These are phyloP conservation scores for Henckelia pumila DNA, from an alignment of 257 asterid genomes.

Conservation along the genomic window DNA sequence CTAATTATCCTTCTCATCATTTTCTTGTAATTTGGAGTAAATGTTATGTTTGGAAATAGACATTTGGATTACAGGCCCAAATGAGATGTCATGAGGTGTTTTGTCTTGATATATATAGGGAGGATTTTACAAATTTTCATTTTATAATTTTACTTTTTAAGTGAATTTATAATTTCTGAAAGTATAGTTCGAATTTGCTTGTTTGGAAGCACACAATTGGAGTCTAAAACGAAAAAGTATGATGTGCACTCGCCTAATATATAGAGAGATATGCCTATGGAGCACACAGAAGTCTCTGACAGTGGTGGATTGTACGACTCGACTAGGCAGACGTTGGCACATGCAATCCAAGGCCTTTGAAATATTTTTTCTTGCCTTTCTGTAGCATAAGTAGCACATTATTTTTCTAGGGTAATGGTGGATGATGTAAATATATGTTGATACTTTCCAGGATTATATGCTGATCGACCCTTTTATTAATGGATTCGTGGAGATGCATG, in stretches of 20 bases:
- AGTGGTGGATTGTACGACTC: neutral
- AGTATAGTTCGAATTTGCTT: too few relatives aligned
- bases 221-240: neutral
- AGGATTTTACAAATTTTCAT: too few relatives aligned
- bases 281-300: neutral
- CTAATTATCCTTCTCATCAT: neutral
- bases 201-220: neutral
- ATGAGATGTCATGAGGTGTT: neutral
- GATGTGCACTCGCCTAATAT: neutral
- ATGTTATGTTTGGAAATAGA: neutral
- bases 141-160: neutral
- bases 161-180: neutral
- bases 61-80: neutral
- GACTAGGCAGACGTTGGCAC: neutral
- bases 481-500: slow-evolving; percentile 62
- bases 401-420: neutral
- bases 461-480: slow-evolving; percentile 58
- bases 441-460: slow-evolving; percentile 53
- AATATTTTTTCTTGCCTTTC: neutral
- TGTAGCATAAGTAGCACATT: neutral
- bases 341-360: neutral
- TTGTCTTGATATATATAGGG: neutral
- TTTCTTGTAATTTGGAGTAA: too few relatives aligned
- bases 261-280: neutral
- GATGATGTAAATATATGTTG: neutral